Base-by-base conservation (phyloP, 345 rosid species). In the Pistacia integerrima region DNA sequence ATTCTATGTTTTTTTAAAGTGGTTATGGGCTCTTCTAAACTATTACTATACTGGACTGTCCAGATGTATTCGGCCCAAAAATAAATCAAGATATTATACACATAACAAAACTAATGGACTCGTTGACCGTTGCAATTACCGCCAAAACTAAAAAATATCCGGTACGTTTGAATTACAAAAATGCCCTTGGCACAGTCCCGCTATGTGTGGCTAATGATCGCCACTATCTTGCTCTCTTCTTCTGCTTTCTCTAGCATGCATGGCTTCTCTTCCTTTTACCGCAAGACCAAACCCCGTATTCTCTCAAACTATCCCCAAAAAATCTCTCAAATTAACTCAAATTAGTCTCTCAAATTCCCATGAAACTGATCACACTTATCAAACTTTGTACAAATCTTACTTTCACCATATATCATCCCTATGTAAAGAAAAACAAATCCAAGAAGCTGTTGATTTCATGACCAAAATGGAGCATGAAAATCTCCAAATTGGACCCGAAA, bases 371-470 rank as follows among this genome's bases (percentile, higher is more conserved):
- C 60, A 71, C 65, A 36, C 28, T 55, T 72, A 28, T 58, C 60
- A 13, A 18, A 59, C 10, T 57, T 20, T 59, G 2, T 76, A 66
- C 80, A 79, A 74, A 54, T 83, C 89, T 62, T 91, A 85, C 83
- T 74, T 86, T 78, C 84, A 85, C 25, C 74, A 55, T 70, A 83
- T 88, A 38, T 83, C 88, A 22, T 83, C 86, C 75, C 88, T 92
- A 1, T 88, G 87, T 75, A 87, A 79, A 72, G 87, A 87, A 67
- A 91, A 92, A 73, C 86, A 81, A 70, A 75, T 90, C 77, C 88
- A 58, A 78, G 85, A 84, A 75, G 97, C 96, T 74, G 79, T 87
- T 59, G 76, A 76, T 62, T 73, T 91, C 28, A 86, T 91, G 38
- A 83, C 82, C n/a, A 73, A 88, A 65, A 88, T 90, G 97, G 90